Evolutionary conservation across 768 basidiomycete genomes (phyloP).

Genomic region (Phylloporus sp.): DNA sequence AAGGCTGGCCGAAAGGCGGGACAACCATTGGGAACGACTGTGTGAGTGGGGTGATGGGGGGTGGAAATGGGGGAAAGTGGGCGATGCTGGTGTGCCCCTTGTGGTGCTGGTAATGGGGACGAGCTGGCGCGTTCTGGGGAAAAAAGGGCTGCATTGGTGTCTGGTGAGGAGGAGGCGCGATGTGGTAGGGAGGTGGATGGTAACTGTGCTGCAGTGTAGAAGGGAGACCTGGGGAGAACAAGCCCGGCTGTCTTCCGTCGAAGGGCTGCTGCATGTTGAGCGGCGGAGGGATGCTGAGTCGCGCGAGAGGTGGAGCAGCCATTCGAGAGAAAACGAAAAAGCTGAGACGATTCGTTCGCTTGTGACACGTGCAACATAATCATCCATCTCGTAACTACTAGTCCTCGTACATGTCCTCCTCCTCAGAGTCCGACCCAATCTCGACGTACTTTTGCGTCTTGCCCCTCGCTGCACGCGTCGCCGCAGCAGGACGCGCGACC

Average conservation of each 20-base stretch:
- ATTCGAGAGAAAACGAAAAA: no score
- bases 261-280: slow-evolving; percentile 56
- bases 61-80: slow-evolving; percentile 58
- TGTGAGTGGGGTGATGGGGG: slow-evolving; percentile 59
- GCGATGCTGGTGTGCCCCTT: slow-evolving; percentile 55
- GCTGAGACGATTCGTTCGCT: no score
- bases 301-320: slow-evolving; percentile 33
- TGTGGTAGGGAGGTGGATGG: slow-evolving; percentile 48
- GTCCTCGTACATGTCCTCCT: slow-evolving; percentile 45
- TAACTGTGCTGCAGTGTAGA: slow-evolving; percentile 54
- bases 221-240: slow-evolving; percentile 64
- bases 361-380: not conserved
- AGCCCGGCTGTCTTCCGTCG: slow-evolving; percentile 39
- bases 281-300: slow-evolving; percentile 52
- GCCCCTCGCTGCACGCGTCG: slow-evolving; percentile 46
- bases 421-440: slow-evolving; percentile 46
- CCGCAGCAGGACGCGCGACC: slow-evolving; percentile 38
- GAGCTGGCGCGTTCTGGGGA: slow-evolving; percentile 46
- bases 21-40: slow-evolving; percentile 52
- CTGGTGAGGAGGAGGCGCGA: slow-evolving; percentile 45
- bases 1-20: slow-evolving; percentile 43
- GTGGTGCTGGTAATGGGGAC: slow-evolving; percentile 49
- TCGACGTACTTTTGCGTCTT: slow-evolving; percentile 61
- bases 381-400: not conserved
- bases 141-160: slow-evolving; percentile 76